Evolutionary conservation across 305 asterid species (phyloP).

Genomic region (Fraxinus velutina): DNA sequence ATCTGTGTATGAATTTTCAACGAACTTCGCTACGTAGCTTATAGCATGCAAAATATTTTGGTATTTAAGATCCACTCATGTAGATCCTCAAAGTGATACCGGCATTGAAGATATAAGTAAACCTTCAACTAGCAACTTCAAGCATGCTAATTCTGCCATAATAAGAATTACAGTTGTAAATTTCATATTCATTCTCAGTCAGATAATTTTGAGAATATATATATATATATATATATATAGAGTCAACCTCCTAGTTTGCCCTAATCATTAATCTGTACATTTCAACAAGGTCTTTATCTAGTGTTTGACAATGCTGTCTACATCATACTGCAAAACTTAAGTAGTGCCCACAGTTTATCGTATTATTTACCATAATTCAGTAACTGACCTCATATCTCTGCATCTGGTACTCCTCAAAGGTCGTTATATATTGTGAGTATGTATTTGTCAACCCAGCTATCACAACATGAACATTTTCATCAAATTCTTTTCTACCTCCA

Average conservation of each 20-base stretch:
- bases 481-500: constrained; percentile 47
- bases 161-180: neutral
- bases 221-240: too few species aligned
- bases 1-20: neutral
- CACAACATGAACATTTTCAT: constrained; percentile 65
- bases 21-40: neutral
- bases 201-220: neutral
- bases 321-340: constrained; percentile 1
- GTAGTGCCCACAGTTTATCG: neutral
- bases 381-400: constrained; percentile 95
- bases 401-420: constrained; percentile 79
- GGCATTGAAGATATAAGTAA: neutral
- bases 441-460: constrained; percentile 94
- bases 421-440: constrained; percentile 86
- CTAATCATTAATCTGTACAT: neutral
- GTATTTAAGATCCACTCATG: neutral
- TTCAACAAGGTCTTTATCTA: neutral
- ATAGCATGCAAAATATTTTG: neutral
- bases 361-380: neutral
- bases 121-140: neutral
- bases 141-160: neutral
- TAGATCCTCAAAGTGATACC: neutral
- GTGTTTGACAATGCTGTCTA: neutral
- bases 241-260: neutral
- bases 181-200: neutral